Base-by-base conservation (phyloP, 2,329 filamentous ascomycete species). In the Hypocrella siamensis region DNA sequence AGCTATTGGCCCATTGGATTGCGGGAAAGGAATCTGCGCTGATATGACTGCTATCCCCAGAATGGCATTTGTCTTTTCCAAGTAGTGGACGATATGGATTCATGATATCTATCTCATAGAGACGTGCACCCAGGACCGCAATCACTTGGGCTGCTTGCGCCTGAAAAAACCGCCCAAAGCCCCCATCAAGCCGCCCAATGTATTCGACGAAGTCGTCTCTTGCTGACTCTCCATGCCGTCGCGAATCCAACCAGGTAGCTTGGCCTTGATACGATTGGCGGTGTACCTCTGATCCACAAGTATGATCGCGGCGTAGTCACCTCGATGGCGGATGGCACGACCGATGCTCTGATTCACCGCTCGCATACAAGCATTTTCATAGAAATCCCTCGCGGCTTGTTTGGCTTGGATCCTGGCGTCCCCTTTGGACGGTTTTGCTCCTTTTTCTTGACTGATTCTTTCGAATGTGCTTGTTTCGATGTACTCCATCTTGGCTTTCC, bases 341-440 rank as follows among this genome's bases (percentile, higher is more conserved):
- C 90, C 90, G 42, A 98, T 86, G 48, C 83, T 90, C 60, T 98
- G 90, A 52, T 98, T 98, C 4, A 98, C 90, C 4, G 86, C 84
- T 25, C 90, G 69, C 86, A 98, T 94, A 52, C 86, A 94, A 0
- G 83, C 74, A 49, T 96, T 96, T 51, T 94, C 85, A 48, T 92
- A 93, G 47, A 83, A 93, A 38, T 88, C 81, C 32, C 78, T 62
- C 2, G 79, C 75, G 4, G 75, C 59, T 41, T 69, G 63, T 43
- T 71, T 75, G 0, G 60, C 61, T 25, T 32, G 39, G 2, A 38
- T 33, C 4, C 36, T 33, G 3, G 50, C 53, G 24, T 47, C 41
- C 8, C 43, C 46, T n/a, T 45, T 40, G n/a, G 35, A 7, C 5
- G 42, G 25, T 2, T 16, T 11, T 12, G 14, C 3, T 40, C 40